These are phyloP conservation scores for Amaranthus hypochondriacus DNA, from an alignment of 148 eudicot species.

Conservation along the genomic window DNA sequence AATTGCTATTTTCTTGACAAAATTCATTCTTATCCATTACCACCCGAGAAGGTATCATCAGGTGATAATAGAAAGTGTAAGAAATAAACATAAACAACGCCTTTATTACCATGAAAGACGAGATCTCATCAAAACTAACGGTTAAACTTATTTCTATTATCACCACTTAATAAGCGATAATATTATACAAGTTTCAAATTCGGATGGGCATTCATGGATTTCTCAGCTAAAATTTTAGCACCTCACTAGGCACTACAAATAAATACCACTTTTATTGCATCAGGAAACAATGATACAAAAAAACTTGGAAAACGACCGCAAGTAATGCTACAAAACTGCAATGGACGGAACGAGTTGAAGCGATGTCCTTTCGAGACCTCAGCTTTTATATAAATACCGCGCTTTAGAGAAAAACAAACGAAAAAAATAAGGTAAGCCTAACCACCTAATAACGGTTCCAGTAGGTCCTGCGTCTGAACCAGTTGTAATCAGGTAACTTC, in stretches of 20 bases:
- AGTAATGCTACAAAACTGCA: constrained; percentile 17
- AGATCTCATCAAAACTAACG: too few relatives aligned
- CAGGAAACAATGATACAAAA: constrained; percentile 12
- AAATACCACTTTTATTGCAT: constrained; percentile 16
- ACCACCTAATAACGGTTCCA: constrained; percentile 66
- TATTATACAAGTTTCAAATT: not conserved
- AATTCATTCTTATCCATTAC: too few relatives aligned
- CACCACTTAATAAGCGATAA: not conserved
- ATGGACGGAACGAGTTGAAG: constrained; percentile 4
- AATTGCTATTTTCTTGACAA: too few relatives aligned
- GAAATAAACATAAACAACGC: too few relatives aligned
- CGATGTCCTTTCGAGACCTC: constrained; percentile 1
- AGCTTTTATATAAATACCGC: constrained; percentile 14
- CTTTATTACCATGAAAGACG: too few relatives aligned
- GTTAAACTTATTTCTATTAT: too few relatives aligned
- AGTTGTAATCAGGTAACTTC: constrained; percentile 81
- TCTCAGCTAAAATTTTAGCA: constrained; percentile 3
- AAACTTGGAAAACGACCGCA: not conserved
- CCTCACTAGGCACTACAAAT: not conserved
- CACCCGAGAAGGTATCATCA: too few relatives aligned
- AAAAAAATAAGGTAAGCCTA: not conserved
- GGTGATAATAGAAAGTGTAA: too few relatives aligned
- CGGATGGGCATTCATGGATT: not conserved
- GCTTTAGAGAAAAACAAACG: not conserved
- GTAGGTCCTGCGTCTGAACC: constrained; percentile 96